Conservation (phyloP, 331 rosid species). For the Erythrophleum ivorense region DNA sequence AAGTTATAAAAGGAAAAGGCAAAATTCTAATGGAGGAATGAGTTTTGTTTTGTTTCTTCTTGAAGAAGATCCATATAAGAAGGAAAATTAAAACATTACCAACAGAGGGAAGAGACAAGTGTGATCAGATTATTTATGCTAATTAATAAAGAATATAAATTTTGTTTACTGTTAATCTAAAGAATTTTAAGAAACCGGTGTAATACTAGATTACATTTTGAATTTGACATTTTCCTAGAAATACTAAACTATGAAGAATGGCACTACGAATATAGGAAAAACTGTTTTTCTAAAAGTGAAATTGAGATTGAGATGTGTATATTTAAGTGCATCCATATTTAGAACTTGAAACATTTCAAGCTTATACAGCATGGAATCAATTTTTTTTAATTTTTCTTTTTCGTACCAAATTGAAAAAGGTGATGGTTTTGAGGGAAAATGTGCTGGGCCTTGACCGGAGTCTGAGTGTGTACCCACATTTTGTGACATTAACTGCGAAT, state of each 20-base stretch:
- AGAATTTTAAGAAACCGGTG: too few species aligned
- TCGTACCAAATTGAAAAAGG: background rate
- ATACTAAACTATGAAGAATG: background rate
- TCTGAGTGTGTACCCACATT: background rate
- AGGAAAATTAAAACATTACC: background rate
- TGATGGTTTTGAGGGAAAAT: background rate
- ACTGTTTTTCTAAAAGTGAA: background rate
- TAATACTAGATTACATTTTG: background rate
- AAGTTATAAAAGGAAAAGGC: background rate
- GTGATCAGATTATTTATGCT: too few species aligned
- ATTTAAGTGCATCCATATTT: background rate
- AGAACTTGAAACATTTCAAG: background rate
- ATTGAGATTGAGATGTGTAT: background rate
- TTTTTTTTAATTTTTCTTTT: background rate
- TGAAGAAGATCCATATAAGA: background rate
- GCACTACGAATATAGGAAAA: background rate
- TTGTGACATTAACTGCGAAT: conserved; percentile 9
- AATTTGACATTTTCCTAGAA: background rate
- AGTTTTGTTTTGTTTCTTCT: background rate
- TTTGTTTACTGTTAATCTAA: too few species aligned
- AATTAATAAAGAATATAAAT: background rate
- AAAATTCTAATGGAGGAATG: background rate
- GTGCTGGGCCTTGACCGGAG: background rate
- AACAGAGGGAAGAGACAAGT: background rate
- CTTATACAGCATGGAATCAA: too few species aligned